These are phyloP conservation scores for Vitis rotundifolia DNA, from an alignment of 164 flowering plant species.

Conservation along the genomic window DNA sequence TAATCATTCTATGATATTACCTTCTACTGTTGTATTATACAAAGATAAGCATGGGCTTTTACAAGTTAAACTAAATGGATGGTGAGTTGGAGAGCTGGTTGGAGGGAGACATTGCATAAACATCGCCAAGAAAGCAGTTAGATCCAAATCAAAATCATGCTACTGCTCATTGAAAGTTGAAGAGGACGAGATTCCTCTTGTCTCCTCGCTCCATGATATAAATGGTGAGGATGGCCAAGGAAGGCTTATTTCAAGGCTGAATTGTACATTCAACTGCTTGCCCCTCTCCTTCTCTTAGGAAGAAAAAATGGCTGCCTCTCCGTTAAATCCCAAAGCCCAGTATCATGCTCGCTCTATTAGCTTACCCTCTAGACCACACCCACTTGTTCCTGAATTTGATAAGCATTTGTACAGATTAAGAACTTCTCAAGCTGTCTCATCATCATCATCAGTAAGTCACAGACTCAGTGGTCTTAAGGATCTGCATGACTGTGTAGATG, in stretches of 20 bases:
- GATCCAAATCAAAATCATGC: conserved; percentile 9
- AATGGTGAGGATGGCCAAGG: not conserved
- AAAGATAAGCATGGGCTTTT: too few species aligned
- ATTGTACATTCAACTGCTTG: too few species aligned
- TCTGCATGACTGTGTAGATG: conserved; percentile 22
- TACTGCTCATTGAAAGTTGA: not conserved
- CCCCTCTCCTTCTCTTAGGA: not conserved
- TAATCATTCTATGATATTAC: too few species aligned
- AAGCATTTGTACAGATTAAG: conserved; percentile 19
- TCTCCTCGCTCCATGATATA: not conserved
- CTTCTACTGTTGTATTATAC: too few species aligned
- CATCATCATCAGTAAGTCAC: conserved; percentile 13
- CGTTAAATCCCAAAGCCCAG: not conserved
- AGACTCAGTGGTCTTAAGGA: conserved; percentile 24
- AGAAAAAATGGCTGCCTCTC: conserved; percentile 17
- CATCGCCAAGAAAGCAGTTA: not conserved
- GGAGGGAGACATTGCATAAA: conserved; percentile 13
- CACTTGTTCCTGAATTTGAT: conserved; percentile 9
- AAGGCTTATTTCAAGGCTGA: too few species aligned
- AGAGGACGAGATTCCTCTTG: conserved; percentile 16
- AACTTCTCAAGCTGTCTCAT: conserved; percentile 17
- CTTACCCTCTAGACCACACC: conserved; percentile 29
- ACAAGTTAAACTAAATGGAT: too few species aligned
- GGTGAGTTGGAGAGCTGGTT: too few species aligned
- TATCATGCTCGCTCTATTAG: conserved; percentile 30